A percentile compares a stretch with the other conserved stretches of the same genome.
Evolutionary conservation across 139 green algal species (phyloP).

Genomic region (Eudorina sp.): DNA sequence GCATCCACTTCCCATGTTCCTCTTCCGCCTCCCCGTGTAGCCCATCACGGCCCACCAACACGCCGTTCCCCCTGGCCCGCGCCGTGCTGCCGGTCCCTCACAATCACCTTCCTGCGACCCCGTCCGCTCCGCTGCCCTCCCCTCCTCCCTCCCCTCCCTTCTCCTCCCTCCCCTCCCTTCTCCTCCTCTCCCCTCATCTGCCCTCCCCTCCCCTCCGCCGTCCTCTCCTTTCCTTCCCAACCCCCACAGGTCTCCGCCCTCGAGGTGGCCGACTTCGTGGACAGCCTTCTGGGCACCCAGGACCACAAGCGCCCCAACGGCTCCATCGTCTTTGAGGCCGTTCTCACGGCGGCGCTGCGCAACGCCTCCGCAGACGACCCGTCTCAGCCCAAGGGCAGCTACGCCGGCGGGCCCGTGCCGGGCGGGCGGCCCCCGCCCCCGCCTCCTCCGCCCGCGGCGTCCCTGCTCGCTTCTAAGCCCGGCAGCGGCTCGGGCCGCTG

Average conservation of each 20-base stretch:
- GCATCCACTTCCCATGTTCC: too few species aligned
- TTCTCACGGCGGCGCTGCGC: neutral
- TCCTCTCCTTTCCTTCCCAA: neutral
- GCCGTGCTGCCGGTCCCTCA: too few species aligned
- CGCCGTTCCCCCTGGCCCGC: too few species aligned
- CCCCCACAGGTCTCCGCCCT: constrained; percentile 14
- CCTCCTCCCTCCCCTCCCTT: too few species aligned
- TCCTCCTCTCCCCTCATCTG: neutral
- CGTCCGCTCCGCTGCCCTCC: too few species aligned
- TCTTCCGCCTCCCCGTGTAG: too few species aligned
- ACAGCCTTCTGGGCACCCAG: constrained; percentile 20
- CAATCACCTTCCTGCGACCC: too few species aligned
- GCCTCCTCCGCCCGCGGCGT: neutral
- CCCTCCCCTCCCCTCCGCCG: neutral
- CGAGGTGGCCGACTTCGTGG: constrained; percentile 13
- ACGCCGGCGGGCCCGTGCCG: too few species aligned
- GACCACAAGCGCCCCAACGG: neutral
- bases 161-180: too few species aligned
- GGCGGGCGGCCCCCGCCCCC: neutral
- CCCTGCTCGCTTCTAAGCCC: neutral
- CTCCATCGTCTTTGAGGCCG: constrained; percentile 18
- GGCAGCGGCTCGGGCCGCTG: neutral
- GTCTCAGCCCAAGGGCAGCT: too few species aligned
- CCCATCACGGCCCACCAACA: too few species aligned
- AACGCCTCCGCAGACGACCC: neutral